phyloP scores from a whole-genome alignment of 164 flowering plant genomes.

The Cinnamomum chago region DNA sequence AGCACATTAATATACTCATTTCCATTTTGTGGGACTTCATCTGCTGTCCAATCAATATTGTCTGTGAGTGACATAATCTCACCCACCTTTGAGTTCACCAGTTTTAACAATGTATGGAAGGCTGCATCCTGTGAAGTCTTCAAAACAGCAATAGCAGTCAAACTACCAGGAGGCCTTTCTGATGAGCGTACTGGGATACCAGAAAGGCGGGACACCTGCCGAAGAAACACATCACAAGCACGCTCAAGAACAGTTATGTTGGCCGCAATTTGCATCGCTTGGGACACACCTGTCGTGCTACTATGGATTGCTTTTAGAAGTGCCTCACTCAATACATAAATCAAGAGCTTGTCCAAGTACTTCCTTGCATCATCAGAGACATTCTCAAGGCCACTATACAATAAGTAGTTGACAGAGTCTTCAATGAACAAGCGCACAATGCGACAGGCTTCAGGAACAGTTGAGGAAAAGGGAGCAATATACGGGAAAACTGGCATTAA shows the following conservation, averaged over 20 bases:
- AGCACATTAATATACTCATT: slow-evolving; percentile 67
- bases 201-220: slow-evolving; percentile 69
- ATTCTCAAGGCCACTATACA: slow-evolving; percentile 55
- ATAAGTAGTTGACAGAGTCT: slow-evolving; percentile 75
- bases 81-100: slow-evolving; percentile 67
- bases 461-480: slow-evolving; percentile 81
- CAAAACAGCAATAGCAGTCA: slow-evolving; percentile 67
- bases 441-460: slow-evolving; percentile 79
- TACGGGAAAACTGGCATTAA: slow-evolving; percentile 84
- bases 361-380: slow-evolving; percentile 57
- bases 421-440: slow-evolving; percentile 71
- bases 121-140: slow-evolving; percentile 80
- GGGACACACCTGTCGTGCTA: slow-evolving; percentile 49
- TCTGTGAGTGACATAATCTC: slow-evolving; percentile 63
- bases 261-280: slow-evolving; percentile 90
- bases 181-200: slow-evolving; percentile 58
- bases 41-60: slow-evolving; percentile 69
- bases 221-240: slow-evolving; percentile 77
- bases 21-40: slow-evolving; percentile 43
- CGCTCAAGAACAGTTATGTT: slow-evolving; percentile 67
- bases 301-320: slow-evolving; percentile 47
- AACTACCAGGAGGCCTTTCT: slow-evolving; percentile 54
- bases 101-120: slow-evolving; percentile 49
- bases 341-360: slow-evolving; percentile 76
- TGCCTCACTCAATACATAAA: slow-evolving; percentile 73